Conservation (phyloP, 192 early-diverging fungal species). For the Umbelopsis isabellina region DNA sequence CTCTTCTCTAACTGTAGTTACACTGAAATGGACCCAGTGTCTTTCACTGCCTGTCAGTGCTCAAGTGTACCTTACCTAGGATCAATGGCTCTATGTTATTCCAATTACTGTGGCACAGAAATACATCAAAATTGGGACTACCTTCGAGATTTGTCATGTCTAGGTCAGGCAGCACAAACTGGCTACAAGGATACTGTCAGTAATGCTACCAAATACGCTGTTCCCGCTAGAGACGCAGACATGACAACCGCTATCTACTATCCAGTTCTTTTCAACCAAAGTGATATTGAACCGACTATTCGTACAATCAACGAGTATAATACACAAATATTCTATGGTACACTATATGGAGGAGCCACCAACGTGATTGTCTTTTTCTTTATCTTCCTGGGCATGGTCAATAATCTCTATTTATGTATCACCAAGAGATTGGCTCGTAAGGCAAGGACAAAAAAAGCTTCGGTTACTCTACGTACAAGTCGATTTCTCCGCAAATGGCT, state of each 20-base stretch:
- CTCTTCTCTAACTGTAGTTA: background rate
- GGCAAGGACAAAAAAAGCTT: background rate
- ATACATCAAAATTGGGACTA: background rate
- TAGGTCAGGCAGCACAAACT: background rate
- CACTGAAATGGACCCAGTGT: background rate
- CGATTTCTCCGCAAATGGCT: background rate
- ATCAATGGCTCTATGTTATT: slow-evolving; percentile 18
- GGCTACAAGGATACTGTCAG: background rate
- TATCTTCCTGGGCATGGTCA: background rate
- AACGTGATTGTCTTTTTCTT: background rate
- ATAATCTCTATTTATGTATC: background rate
- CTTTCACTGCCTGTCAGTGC: slow-evolving; percentile 10
- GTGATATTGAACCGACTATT: background rate
- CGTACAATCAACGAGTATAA: slow-evolving; percentile 1
- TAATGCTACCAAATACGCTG: background rate
- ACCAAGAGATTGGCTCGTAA: background rate
- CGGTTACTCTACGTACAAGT: background rate
- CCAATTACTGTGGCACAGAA: background rate
- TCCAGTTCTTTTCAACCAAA: background rate
- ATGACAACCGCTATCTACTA: background rate
- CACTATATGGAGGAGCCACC: background rate
- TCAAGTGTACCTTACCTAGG: slow-evolving; percentile 20
- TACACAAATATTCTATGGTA: background rate
- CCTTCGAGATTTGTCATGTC: background rate
- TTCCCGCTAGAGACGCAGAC: background rate